Evolutionary conservation across 192 early-diverging fungal genomes (phyloP), one percentile per base, ranked within the genome.

Genomic region (Backusella psychrophila): DNA sequence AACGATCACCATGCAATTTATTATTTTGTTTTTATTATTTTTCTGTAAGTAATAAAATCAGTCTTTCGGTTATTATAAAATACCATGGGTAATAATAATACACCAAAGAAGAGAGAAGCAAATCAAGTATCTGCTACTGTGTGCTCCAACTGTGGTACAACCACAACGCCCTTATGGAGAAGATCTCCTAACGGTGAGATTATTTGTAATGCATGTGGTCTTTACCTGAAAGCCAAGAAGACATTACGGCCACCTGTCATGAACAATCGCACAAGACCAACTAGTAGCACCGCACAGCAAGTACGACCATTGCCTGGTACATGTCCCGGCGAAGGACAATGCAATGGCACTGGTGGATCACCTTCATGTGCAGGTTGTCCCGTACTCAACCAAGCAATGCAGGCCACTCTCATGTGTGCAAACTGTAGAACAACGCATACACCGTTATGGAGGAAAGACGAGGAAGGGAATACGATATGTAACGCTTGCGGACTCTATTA

Each of bases 151-250:
- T 99, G 98, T 87, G 79, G 82, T 7, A 97, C 95, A 1, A 97
- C 91, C 9, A 90, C 91, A 21, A 99, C 98, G 6, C 92, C 96
- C 1, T 84, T 99, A 41, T 99, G 98, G 98, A 86, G 98, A 44
- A 85, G 96, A 69, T 90, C 95, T 73, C 89, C 90, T 11, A 88
- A 89, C 67, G 98, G 97, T 76, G 92, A 95, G 65, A 92, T 94
- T 15, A 93, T 99, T 56, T 99, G 98, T 81, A 99, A 99, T 75
- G 97, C 97, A 1, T 99, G 98, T 83, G 98, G 88, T 14, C 79
- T 89, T 33, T 89, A 89, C 66, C 75, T 80, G 46, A 89, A 88
- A 49, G 87, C 87, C 31, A 71, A 84, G 34, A 88, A 88, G 52
- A 79, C 85, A 26, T 74, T 81, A 42, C 77, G 87, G 31, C 87